Percentiles rank a stretch among this genome's conserved stretches.
Evolutionary conservation across 2,329 filamentous ascomycete species (phyloP).

Genomic region (Coniochaeta pulveracea): DNA sequence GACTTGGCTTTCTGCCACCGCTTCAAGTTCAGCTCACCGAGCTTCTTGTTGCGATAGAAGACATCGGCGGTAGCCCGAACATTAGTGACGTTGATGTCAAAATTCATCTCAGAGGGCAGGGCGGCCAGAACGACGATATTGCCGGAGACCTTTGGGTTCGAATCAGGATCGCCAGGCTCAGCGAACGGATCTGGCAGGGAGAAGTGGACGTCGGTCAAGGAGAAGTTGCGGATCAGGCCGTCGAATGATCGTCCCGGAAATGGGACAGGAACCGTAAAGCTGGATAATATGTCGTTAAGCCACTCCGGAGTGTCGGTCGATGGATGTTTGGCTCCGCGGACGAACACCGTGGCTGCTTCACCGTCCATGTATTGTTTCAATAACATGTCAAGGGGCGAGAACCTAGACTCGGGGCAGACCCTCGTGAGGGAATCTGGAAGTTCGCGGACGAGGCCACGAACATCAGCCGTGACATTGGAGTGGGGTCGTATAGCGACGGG

Average conservation of each 20-base stretch:
- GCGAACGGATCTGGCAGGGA: constrained; percentile 71
- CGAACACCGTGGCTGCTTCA: constrained; percentile 65
- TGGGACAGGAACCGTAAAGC: constrained; percentile 72
- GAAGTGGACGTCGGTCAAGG: constrained; percentile 76
- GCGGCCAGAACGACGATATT: constrained; percentile 68
- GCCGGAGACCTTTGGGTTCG: constrained; percentile 71
- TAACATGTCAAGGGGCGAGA: constrained; percentile 76
- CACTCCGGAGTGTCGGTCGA: constrained; percentile 63
- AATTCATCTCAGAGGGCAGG: constrained; percentile 77
- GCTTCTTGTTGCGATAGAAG: constrained; percentile 63
- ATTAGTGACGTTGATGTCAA: constrained; percentile 65
- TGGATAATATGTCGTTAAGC: constrained; percentile 70
- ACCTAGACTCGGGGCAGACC: constrained; percentile 63
- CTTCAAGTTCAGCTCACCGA: constrained; percentile 68
- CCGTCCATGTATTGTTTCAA: constrained; percentile 75
- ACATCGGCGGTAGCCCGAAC: constrained; percentile 73
- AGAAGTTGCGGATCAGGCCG: constrained; percentile 77
- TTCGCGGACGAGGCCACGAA: constrained; percentile 59
- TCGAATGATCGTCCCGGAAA: constrained; percentile 76
- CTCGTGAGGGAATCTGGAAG: constrained; percentile 64
- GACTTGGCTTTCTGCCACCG: constrained; percentile 83
- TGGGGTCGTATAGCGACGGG: constrained; percentile 57
- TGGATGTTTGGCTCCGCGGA: constrained; percentile 64
- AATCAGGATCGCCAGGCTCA: constrained; percentile 59
- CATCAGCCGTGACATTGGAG: constrained; percentile 55